These are phyloP conservation scores for Ilex aquifolium DNA, from an alignment of 257 asterid genomes.

Conservation along the genomic window DNA sequence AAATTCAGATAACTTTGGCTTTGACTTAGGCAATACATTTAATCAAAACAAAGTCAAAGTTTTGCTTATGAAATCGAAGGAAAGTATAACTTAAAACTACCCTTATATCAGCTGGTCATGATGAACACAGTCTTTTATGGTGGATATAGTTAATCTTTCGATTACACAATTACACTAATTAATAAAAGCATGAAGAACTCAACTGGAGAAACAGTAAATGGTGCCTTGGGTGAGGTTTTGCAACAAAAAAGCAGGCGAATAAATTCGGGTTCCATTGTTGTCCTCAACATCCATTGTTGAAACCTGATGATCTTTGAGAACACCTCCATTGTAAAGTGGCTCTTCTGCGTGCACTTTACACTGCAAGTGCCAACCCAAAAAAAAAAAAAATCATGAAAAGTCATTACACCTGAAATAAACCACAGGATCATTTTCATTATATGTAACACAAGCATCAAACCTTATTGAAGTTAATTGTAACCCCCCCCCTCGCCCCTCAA, in stretches of 20 bases:
- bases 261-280: constrained; percentile 13
- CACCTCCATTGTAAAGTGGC: constrained; percentile 68
- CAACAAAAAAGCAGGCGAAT: constrained; percentile 26
- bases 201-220: constrained; percentile 65
- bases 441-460: background rate
- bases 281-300: background rate
- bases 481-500: no score
- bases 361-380: constrained; percentile 17
- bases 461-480: background rate
- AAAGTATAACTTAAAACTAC: no score
- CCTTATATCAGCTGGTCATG: no score
- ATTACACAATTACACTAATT: no score
- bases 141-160: no score
- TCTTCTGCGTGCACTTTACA: constrained; percentile 53
- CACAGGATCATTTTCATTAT: background rate
- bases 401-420: no score
- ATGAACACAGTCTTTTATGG: no score
- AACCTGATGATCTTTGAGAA: constrained; percentile 30
- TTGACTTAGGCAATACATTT: no score
- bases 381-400: background rate
- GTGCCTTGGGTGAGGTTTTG: constrained; percentile 32
- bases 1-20: no score
- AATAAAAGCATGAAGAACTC: constrained; percentile 6
- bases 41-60: no score
- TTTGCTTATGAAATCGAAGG: no score